Evolutionary conservation across 2,329 filamentous ascomycete genomes (phyloP).

Genomic region (Aureobasidium sp.): DNA sequence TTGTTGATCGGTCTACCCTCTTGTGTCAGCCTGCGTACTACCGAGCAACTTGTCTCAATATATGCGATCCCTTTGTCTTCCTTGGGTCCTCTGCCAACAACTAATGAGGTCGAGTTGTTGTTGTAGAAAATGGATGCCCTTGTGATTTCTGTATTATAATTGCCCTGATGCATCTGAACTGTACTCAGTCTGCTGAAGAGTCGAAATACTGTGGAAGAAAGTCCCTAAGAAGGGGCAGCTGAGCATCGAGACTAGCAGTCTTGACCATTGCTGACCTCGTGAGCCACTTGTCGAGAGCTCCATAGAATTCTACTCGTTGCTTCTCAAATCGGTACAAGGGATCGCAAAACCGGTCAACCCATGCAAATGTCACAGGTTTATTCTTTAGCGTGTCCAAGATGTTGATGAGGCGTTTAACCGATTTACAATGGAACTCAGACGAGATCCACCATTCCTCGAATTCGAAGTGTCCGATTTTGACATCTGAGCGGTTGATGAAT

Average conservation of each 20-base stretch:
- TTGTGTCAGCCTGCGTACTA: background rate
- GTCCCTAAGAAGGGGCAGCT: background rate
- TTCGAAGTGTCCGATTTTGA: background rate
- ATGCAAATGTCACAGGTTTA: background rate
- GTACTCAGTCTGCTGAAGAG: background rate
- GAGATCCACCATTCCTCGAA: background rate
- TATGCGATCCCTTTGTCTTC: too few species aligned
- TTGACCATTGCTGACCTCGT: background rate
- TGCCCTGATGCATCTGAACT: too few species aligned
- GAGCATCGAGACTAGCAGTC: background rate
- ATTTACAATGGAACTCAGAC: too few species aligned
- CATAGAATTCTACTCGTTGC: background rate
- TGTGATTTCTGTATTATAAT: too few species aligned
- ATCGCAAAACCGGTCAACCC: background rate
- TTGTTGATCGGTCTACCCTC: background rate
- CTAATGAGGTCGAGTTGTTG: background rate
- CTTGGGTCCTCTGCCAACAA: background rate
- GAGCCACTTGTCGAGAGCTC: background rate
- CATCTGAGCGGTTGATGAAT: too few species aligned
- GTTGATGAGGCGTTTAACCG: background rate
- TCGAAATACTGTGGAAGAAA: background rate
- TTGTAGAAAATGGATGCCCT: background rate
- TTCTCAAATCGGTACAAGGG: background rate
- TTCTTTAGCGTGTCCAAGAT: background rate
- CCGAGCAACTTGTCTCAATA: background rate